Evolutionary conservation across 805 yeast species (phyloP), one percentile per base, ranked within the genome.

Genomic region (Hanseniaspora pseudoguilliermondii): DNA sequence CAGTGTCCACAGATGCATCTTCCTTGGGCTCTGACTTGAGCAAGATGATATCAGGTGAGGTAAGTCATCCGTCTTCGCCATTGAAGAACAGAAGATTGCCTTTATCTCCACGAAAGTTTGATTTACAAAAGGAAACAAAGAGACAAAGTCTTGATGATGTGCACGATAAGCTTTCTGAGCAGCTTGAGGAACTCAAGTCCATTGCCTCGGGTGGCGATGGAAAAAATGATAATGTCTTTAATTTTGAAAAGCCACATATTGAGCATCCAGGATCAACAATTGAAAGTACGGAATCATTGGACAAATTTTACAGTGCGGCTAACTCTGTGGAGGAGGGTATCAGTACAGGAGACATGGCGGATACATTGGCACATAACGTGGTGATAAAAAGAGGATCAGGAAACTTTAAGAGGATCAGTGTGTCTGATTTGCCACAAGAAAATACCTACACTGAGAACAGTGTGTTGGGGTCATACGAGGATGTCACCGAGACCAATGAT

Each of bases 241-340:
- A 39, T 15, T 46, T 53, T 16, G 34, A n/a, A 5, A 42, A 46
- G 23, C 47, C 50, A 16, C 27, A 29, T 16, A 27, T 9, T 2
- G 41, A 35, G 11, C 23, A 23, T 16, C 41, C 73, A 34, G 54
- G 20, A 8, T 36, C 40, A 18, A 20, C 20, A 8, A 2, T 41
- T 18, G 46, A 27, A 18, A 46, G 49, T 16, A 10, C 46, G 13
- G 27, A 9, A 10, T 27, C 83, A 0, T 67, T 80, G 36, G 78
- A 81, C 11, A 73, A 75, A 49, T 66, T 79, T 25, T 65, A 79
- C 40, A 79, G 77, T 61, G 78, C 82, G 42, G 77, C 80, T 49
- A 81, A 46, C n/a, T 16, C 49, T 18, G 20, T 46, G 5, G 49
- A 46, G 8, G 49, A 46, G 4, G 10, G 29, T 7, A 5, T 11